Conservation (phyloP, 805 yeast species). For the Hanseniaspora lachancei region DNA sequence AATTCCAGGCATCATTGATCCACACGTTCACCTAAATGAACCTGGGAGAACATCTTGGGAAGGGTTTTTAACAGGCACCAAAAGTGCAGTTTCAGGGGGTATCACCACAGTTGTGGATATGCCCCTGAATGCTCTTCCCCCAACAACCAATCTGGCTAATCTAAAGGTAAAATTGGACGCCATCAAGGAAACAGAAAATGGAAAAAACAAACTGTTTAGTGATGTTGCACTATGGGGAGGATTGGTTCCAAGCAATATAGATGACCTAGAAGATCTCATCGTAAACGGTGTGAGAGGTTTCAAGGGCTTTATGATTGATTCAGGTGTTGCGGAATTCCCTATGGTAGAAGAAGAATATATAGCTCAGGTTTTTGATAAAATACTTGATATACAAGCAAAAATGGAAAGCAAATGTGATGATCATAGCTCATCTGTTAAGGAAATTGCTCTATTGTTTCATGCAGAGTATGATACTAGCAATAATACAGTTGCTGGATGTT, state of each 20-base stretch:
- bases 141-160: slow-evolving; percentile 74
- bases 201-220: slow-evolving; percentile 73
- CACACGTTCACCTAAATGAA: slow-evolving; percentile 89
- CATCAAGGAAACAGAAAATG: slow-evolving; percentile 21
- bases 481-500: slow-evolving; percentile 11
- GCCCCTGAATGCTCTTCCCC: slow-evolving; percentile 94
- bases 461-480: slow-evolving; percentile 70
- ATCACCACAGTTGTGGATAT: slow-evolving; percentile 91
- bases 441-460: slow-evolving; percentile 77
- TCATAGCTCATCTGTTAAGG: slow-evolving; percentile 19
- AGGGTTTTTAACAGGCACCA: slow-evolving; percentile 92
- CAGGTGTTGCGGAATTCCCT: slow-evolving; percentile 95
- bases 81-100: slow-evolving; percentile 90
- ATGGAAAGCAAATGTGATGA: neutral
- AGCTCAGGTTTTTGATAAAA: slow-evolving; percentile 35
- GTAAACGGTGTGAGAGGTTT: slow-evolving; percentile 85
- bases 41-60: slow-evolving; percentile 99
- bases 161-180: slow-evolving; percentile 64
- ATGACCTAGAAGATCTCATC: slow-evolving; percentile 60
- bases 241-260: slow-evolving; percentile 62
- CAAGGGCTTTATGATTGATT: slow-evolving; percentile 82
- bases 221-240: slow-evolving; percentile 98
- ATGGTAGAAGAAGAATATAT: slow-evolving; percentile 57
- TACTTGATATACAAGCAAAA: slow-evolving; percentile 28
- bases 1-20: slow-evolving; percentile 84